Evolutionary conservation across 1,139 yeast genomes (phyloP), one percentile per base, ranked within the genome.

Genomic region (Candida tunisiensis): DNA sequence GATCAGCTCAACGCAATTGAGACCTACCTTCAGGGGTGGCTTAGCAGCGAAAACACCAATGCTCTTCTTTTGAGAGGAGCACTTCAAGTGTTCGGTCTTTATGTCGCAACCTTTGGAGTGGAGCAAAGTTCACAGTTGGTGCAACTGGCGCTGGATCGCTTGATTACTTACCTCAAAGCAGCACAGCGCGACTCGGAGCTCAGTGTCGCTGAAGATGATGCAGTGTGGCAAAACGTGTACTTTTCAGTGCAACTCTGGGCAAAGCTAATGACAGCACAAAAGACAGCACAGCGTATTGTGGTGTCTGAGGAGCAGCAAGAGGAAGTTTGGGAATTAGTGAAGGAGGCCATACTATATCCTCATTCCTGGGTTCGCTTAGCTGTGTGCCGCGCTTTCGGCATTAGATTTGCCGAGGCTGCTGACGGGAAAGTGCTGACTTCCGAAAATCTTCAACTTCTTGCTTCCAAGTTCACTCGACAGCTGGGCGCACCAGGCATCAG

Each of bases 351-450:
- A 34, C 55, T 85, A 28, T 88, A 69, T 48, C 95, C 95, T 2
- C 96, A 85, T 48, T 64, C 92, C 0, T 85, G 96, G 96, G 77
- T 85, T 8, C 69, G 96, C 42, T 58, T 78, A 31, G 57, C 68
- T 4, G 55, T 92, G 0, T 57, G 75, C n/a, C 60, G 85, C 28
- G 55, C 82, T 25, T 49, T 73, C 22, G 56, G 25, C 28, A 27
- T 7, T 28, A 42, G 23, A 37, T 51, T 31, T 26, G 29, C 36
- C 14, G 15, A n/a, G 15, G 13, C 12, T 16, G 14, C 16, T 7
- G 37, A 38, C 14, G 40, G 38, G 25, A 15, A 34, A 24, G 36
- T 34, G 7, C 49, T 59, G 29, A 44, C 43, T 6, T 26, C 53
- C 7, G 44, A 55, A 8, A 47, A 45, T 14, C 21, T 29, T 11